phyloP scores from a whole-genome alignment of 164 flowering plant genomes.

The Sedum album region DNA sequence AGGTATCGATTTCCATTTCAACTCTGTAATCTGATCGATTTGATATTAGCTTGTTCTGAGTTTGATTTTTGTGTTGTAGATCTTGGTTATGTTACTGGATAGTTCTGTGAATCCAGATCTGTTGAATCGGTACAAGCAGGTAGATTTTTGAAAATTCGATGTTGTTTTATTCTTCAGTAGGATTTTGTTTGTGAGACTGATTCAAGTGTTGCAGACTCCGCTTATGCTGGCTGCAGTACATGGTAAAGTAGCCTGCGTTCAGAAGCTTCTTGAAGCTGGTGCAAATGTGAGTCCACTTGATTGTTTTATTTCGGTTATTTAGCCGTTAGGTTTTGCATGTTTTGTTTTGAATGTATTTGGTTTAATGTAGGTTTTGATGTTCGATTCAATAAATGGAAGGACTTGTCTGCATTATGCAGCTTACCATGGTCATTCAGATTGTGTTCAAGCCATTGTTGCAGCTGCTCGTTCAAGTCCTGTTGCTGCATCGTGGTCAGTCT shows the following conservation, averaged over 20 bases:
- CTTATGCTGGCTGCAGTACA: constrained; percentile 97
- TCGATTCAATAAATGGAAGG: constrained; percentile 41
- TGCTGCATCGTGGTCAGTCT: constrained; percentile 72
- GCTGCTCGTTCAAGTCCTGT: constrained; percentile 68
- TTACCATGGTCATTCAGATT: constrained; percentile 38
- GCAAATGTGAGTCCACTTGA: constrained; percentile 3
- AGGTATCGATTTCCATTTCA: constrained; percentile 21
- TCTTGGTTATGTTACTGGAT: constrained; percentile 54
- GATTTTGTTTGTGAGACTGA: not conserved
- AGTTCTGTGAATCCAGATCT: constrained; percentile 58
- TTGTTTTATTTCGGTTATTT: not conserved
- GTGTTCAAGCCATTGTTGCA: constrained; percentile 37
- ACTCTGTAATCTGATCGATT: constrained; percentile 2
- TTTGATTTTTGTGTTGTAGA: constrained; percentile 28
- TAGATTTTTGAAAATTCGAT: constrained; percentile 9
- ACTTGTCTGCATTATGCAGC: constrained; percentile 58
- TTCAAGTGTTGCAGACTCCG: constrained; percentile 55
- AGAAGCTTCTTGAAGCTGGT: constrained; percentile 10
- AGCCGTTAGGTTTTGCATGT: not conserved
- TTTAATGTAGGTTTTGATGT: constrained; percentile 25
- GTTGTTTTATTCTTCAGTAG: constrained; percentile 6
- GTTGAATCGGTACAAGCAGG: constrained; percentile 89
- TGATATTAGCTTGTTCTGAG: not conserved
- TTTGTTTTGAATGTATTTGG: not conserved
- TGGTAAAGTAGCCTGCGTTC: constrained; percentile 36